Evolutionary conservation across 2,329 filamentous ascomycete genomes (phyloP).

Genomic region (Nemania serpens): DNA sequence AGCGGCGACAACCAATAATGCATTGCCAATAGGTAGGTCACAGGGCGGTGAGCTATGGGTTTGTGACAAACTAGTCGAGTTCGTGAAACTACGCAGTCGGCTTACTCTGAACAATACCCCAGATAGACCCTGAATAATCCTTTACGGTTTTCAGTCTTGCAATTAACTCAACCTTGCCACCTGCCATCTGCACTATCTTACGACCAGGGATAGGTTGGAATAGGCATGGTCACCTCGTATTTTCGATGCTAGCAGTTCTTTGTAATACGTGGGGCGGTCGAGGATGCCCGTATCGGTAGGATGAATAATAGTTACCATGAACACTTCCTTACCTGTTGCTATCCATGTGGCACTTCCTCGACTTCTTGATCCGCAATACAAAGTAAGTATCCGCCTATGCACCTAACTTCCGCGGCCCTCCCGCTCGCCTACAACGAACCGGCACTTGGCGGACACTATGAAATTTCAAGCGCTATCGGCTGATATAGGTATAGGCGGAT

Average conservation of each 20-base stretch:
- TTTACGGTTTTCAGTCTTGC: background rate
- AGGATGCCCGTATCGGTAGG: no score
- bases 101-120: background rate
- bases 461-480: background rate
- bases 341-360: no score
- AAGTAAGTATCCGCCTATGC: no score
- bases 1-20: background rate
- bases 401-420: no score
- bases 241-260: background rate
- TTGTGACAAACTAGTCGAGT: background rate
- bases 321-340: no score
- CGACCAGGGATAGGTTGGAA: background rate
- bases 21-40: background rate
- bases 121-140: background rate
- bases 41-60: constrained; percentile 7
- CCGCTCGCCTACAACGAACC: no score
- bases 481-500: background rate
- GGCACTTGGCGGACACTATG: no score
- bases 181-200: background rate
- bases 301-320: no score
- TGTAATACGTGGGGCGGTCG: background rate
- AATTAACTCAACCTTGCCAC: background rate
- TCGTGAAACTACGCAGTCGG: background rate
- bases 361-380: no score
- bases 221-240: constrained; percentile 11